Percentiles rank a stretch among this genome's conserved stretches.
Evolutionary conservation across 768 basidiomycete species (phyloP).

Genomic region (Tricholoma bakamatsutake): DNA sequence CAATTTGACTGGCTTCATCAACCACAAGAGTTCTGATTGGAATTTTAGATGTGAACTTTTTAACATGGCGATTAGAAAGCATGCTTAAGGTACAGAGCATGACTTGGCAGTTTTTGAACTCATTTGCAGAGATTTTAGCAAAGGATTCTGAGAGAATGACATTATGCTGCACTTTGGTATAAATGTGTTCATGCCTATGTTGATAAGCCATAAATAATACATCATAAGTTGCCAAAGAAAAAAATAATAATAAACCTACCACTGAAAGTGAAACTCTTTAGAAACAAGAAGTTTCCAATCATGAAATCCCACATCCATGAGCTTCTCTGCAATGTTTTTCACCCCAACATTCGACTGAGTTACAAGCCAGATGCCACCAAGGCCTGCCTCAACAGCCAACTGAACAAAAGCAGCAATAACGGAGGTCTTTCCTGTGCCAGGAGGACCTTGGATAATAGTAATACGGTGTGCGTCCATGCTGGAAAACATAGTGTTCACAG

Average conservation of each 20-base stretch:
- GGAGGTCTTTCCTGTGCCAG: conserved; percentile 70
- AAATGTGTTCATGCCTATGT: conserved; percentile 77
- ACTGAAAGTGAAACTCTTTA: conserved; percentile 53
- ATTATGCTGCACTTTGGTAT: conserved; percentile 40
- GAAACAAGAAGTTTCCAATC: conserved; percentile 72
- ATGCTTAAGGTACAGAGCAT: conserved; percentile 75
- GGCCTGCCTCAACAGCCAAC: conserved; percentile 32
- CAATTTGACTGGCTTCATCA: conserved; percentile 68
- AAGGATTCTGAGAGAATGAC: conserved; percentile 48
- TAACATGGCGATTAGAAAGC: conserved; percentile 43
- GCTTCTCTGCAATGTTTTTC: conserved; percentile 83
- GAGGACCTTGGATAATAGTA: conserved; percentile 48
- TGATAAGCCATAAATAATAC: background rate
- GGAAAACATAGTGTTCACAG: conserved; percentile 45
- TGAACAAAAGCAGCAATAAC: conserved; percentile 63
- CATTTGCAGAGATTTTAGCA: conserved; percentile 8
- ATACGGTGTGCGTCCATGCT: conserved; percentile 27
- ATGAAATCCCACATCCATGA: conserved; percentile 45
- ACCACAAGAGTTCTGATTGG: conserved; percentile 48
- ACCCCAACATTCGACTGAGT: conserved; percentile 87
- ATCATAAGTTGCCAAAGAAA: conserved; percentile 2
- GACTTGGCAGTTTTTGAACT: conserved; percentile 41
- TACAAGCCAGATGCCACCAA: conserved; percentile 66
- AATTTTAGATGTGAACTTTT: conserved; percentile 27
- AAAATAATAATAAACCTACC: conserved; percentile 35